Percentiles rank a stretch among this genome's conserved stretches.
Evolutionary conservation across 768 basidiomycete genomes (phyloP).

Genomic region (Collybia nuda): DNA sequence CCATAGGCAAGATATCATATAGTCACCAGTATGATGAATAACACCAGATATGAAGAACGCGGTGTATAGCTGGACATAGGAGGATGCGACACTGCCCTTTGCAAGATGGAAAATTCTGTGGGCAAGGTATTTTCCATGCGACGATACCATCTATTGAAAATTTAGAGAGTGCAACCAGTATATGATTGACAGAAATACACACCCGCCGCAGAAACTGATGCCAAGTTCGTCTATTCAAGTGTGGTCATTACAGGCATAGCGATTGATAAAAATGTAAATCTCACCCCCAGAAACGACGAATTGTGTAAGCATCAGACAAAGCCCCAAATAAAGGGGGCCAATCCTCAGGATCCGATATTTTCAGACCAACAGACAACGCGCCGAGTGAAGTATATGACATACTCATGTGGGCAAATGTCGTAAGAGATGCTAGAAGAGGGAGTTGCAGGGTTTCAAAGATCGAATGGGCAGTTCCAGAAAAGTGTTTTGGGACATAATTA

Average conservation of each 20-base stretch:
- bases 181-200: conserved; percentile 1
- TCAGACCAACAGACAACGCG: background rate
- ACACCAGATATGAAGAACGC: conserved; percentile 32
- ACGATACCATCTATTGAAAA: conserved; percentile 16
- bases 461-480: too few relatives aligned
- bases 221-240: background rate
- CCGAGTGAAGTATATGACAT: background rate
- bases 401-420: background rate
- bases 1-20: too few relatives aligned
- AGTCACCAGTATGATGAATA: conserved; percentile 19
- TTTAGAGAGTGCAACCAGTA: background rate
- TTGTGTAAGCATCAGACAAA: conserved; percentile 25
- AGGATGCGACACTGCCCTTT: conserved; percentile 18
- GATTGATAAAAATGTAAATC: background rate
- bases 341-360: conserved; percentile 12
- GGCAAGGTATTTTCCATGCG: conserved; percentile 19
- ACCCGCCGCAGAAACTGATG: conserved; percentile 29
- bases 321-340: conserved; percentile 27
- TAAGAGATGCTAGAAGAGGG: background rate
- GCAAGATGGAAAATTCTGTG: conserved; percentile 14
- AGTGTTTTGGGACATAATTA: too few relatives aligned
- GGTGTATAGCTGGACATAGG: conserved; percentile 27
- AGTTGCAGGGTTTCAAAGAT: too few relatives aligned
- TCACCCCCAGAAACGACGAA: conserved; percentile 35
- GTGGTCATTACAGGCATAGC: background rate